Conservation (phyloP, 768 basidiomycete genomes). For the Rhodotorula taiwanensis region DNA sequence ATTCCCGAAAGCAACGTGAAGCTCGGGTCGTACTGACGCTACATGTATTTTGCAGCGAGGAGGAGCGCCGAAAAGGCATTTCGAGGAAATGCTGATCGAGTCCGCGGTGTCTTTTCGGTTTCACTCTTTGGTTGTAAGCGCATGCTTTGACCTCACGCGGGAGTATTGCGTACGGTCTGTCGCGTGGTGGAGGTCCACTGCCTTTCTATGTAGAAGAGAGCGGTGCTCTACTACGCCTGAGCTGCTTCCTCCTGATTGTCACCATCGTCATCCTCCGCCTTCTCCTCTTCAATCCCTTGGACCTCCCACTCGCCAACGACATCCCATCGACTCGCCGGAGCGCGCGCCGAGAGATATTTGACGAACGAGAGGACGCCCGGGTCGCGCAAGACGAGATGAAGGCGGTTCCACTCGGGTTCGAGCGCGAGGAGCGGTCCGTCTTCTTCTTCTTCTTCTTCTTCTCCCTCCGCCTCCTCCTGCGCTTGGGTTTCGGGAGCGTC, state of each 20-base stretch:
- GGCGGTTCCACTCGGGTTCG: constrained; percentile 79
- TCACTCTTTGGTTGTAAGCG: no score
- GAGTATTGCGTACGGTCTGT: no score
- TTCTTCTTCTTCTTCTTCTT: constrained; percentile 48
- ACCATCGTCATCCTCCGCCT: constrained; percentile 1
- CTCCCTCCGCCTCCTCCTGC: constrained; percentile 48
- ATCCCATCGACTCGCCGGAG: constrained; percentile 88
- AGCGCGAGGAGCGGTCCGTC: constrained; percentile 75
- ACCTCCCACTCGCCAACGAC: constrained; percentile 86
- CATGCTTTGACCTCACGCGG: no score
- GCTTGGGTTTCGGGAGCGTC: constrained; percentile 42
- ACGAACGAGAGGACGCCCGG: constrained; percentile 90
- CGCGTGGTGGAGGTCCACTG: no score
- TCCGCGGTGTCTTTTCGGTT: not conserved
- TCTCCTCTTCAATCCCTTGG: constrained; percentile 29
- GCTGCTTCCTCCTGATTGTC: no score
- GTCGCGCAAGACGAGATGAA: constrained; percentile 82
- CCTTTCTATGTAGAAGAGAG: not conserved
- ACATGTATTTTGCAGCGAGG: no score
- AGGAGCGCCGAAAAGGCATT: constrained; percentile 63
- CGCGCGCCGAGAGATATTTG: constrained; percentile 85
- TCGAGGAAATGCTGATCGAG: constrained; percentile 43
- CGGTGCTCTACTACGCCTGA: not conserved
- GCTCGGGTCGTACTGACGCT: constrained; percentile 12
- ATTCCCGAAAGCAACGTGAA: no score